Conservation (phyloP, 2,329 filamentous ascomycete genomes). For the Claviceps sp. region DNA sequence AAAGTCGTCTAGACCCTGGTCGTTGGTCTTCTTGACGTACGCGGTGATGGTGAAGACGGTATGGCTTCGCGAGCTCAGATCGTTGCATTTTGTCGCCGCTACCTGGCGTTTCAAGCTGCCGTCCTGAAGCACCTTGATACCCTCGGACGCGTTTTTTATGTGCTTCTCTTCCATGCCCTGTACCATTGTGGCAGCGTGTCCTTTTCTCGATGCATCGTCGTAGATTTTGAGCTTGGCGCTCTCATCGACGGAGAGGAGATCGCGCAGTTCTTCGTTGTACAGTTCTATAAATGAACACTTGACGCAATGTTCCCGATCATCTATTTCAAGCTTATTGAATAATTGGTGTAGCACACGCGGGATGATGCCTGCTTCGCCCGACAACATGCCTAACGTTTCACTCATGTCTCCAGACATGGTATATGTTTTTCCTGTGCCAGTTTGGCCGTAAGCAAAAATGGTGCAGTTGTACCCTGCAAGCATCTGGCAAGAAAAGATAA, state of each 20-base stretch:
- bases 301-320: slow-evolving; percentile 72
- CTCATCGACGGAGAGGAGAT: slow-evolving; percentile 74
- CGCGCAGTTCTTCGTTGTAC: slow-evolving; percentile 93
- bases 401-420: slow-evolving; percentile 98
- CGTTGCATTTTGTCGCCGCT: slow-evolving; percentile 99
- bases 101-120: slow-evolving; percentile 93
- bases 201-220: slow-evolving; percentile 77
- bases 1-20: slow-evolving; percentile 79
- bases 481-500: slow-evolving; percentile 43
- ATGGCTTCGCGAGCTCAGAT: slow-evolving; percentile 90
- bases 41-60: slow-evolving; percentile 95
- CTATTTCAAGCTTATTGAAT: slow-evolving; percentile 70
- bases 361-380: slow-evolving; percentile 89
- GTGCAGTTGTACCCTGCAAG: slow-evolving; percentile 93
- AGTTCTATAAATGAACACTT: slow-evolving; percentile 98
- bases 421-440: slow-evolving; percentile 95
- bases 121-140: slow-evolving; percentile 76
- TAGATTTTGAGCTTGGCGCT: slow-evolving; percentile 84
- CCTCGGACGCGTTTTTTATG: slow-evolving; percentile 71
- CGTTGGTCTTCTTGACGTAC: slow-evolving; percentile 67
- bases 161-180: slow-evolving; percentile 97
- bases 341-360: slow-evolving; percentile 78
- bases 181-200: slow-evolving; percentile 73
- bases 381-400: slow-evolving; percentile 70
- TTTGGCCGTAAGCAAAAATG: slow-evolving; percentile 97